Evolutionary conservation across 2,329 filamentous ascomycete species (phyloP), one percentile per base, ranked within the genome.

Genomic region (Colletotrichum sidae): DNA sequence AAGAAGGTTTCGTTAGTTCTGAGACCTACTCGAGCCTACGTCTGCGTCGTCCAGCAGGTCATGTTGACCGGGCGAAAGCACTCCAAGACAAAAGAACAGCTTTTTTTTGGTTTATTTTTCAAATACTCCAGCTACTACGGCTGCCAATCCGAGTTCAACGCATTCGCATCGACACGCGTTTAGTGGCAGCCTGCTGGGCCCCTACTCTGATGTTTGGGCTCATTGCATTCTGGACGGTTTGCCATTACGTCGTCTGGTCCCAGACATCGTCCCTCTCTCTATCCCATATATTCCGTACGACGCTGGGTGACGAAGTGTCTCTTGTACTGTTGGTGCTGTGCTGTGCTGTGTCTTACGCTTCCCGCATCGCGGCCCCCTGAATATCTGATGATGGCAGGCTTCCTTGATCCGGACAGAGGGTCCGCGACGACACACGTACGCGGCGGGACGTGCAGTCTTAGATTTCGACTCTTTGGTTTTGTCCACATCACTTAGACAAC

Each of bases 191-290:
- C 47, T 37, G 49, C 51, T n/a, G 55, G 45, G 56, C 45, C 57
- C 17, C 57, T 65, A 50, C 52, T 42, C 51, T 46, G 51, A 61
- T 55, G 50, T 51, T 61, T n/a, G 57, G 57, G 51, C 51, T 45
- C 51, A 25, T 45, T 54, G 42, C 60, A 49, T 50, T 25, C 38
- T 56, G 44, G 33, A 41, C 13, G 7, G 17, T 49, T 54, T 10
- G 11, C 25, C 25, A 25, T 25, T 4, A 25, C 25, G 33, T 56
- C 10, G 38, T 60, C 49, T 49, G 37, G 56, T 61, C 39, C 61
- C 39, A 42, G 51, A 51, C 51, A 25, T 33, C 38, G 52, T 60
- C 61, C 49, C 61, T 61, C 39, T 33, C 44, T 12, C 7, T 11
- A 34, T 42, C 12, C 13, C 42, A 4, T 46, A n/a, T n/a, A 17